These are phyloP conservation scores for Saitozyma podzolica DNA, from an alignment of 768 basidiomycete species.

Conservation along the genomic window DNA sequence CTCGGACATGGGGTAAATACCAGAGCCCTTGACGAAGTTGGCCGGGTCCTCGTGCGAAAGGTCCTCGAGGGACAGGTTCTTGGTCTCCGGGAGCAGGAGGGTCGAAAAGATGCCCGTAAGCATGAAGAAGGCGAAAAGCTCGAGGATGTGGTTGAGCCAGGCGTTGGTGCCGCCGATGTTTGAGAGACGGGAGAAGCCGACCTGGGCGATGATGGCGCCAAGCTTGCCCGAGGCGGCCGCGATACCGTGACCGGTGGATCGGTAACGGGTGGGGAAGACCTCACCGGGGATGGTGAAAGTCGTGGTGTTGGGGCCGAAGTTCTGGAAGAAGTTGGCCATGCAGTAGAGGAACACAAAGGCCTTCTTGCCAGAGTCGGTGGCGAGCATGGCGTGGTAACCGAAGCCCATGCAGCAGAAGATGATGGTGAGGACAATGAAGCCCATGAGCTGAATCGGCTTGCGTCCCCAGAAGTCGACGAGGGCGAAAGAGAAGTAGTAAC, in stretches of 20 bases:
- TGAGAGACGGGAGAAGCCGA: conserved; percentile 51
- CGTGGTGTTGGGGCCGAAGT: too few relatives aligned
- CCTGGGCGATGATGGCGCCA: conserved; percentile 53
- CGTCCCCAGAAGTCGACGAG: conserved; percentile 51
- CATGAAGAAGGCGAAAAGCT: too few relatives aligned
- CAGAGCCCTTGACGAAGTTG: conserved; percentile 11
- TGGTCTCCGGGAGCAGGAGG: conserved; percentile 52
- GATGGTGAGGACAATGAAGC: too few relatives aligned
- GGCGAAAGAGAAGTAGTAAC: conserved; percentile 51
- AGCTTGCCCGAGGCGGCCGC: too few relatives aligned
- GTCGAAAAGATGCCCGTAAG: too few relatives aligned
- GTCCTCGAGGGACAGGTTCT: conserved; percentile 29
- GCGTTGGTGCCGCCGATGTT: conserved; percentile 48
- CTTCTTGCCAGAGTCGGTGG: conserved; percentile 44
- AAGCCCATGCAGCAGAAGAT: too few relatives aligned
- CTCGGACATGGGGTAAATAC: too few relatives aligned
- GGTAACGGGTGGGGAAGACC: too few relatives aligned
- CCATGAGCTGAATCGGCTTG: conserved; percentile 53
- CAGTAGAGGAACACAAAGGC: conserved; percentile 52
- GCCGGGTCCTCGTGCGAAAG: conserved; percentile 20
- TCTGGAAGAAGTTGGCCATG: too few relatives aligned
- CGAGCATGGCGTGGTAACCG: too few relatives aligned
- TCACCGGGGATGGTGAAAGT: conserved; percentile 49
- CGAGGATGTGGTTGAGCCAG: conserved; percentile 47
- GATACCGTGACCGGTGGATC: too few relatives aligned